phyloP scores from a whole-genome alignment of 495 filamentous ascomycete genomes.

The Xylaria bambusicola region DNA sequence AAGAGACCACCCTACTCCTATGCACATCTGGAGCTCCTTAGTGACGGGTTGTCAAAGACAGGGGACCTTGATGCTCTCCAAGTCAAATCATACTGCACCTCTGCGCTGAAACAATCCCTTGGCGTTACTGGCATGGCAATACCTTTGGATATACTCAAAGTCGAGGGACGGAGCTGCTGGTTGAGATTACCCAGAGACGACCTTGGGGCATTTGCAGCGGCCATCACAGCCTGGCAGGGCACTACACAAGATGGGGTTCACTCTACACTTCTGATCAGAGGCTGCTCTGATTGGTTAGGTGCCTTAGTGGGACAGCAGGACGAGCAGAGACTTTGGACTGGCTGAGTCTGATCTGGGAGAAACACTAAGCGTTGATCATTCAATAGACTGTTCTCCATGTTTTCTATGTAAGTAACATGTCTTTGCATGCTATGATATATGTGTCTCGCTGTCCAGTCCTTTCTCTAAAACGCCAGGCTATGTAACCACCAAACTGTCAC shows the following conservation, averaged over 20 bases:
- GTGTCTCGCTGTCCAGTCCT: constrained; percentile 19
- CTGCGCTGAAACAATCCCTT: constrained; percentile 77
- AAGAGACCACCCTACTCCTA: constrained; percentile 41
- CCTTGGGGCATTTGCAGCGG: constrained; percentile 54
- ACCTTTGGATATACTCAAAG: constrained; percentile 75
- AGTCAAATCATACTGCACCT: constrained; percentile 67
- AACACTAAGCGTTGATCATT: background rate
- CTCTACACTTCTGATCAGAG: constrained; percentile 38
- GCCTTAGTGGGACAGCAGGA: constrained; percentile 42
- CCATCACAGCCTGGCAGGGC: constrained; percentile 68
- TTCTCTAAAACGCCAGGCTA: constrained; percentile 32
- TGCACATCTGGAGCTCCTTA: constrained; percentile 41
- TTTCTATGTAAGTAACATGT: background rate
- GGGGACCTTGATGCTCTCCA: constrained; percentile 70
- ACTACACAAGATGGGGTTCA: constrained; percentile 50
- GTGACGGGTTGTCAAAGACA: constrained; percentile 9
- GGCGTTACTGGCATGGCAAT: constrained; percentile 77
- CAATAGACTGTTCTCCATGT: background rate
- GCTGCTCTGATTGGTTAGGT: constrained; percentile 51
- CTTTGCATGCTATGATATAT: constrained; percentile 15
- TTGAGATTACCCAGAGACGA: constrained; percentile 75
- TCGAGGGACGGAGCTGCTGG: constrained; percentile 62
- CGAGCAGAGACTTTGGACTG: constrained; percentile 40
- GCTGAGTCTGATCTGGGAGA: constrained; percentile 23
- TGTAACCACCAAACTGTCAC: constrained; percentile 27